Base-by-base conservation (phyloP, 2,329 filamentous ascomycete genomes). In the Graphilbum sp. region DNA sequence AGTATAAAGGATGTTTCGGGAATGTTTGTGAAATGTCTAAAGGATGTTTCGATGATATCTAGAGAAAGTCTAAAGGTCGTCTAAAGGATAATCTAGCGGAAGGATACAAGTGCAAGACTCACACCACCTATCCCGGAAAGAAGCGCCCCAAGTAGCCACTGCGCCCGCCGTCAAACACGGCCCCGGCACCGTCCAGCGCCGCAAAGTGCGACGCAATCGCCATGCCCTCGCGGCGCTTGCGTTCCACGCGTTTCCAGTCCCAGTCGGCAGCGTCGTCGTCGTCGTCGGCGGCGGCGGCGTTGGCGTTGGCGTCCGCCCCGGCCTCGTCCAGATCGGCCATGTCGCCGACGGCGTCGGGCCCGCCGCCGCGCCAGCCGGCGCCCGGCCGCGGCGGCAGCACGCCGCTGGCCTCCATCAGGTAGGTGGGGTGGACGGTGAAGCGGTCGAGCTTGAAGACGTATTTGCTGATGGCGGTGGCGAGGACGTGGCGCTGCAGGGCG, bases 381-480 rank as follows among this genome's bases (percentile, higher is more conserved):
- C 69, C 75, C 0, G 85, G 84, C 35, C 76, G 67, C 41, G 68
- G 61, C 0, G 90, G 90, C 36, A 96, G 61, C 53, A 95, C 62
- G 2, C 76, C 75, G 36, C 78, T 79, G 27, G 77, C 70, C 32
- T 71, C 64, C 19, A 96, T 64, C 8, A 88, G 65, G 34, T 81
- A 66, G 47, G 86, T 79, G 0, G 90, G 87, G 46, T 87, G 75
- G 4, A 96, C 73, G 0, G 88, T 96, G 50, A 90, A 65, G 19
- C 88, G 67, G 1, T 79, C 82, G 40, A 85, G 66, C 62, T 88
- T 88, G 54, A 84, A 76, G 31, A 88, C 82, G 54, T 88, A 88
- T 61, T 86, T 87, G 60, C 72, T 77, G 32, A 88, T 57, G 1
- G 75, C 76, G 0, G 77, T 78, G 1, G 82, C 83, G 47, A 79